Base-by-base conservation (phyloP, 805 yeast species). In the Dipodascus geniculatus region DNA sequence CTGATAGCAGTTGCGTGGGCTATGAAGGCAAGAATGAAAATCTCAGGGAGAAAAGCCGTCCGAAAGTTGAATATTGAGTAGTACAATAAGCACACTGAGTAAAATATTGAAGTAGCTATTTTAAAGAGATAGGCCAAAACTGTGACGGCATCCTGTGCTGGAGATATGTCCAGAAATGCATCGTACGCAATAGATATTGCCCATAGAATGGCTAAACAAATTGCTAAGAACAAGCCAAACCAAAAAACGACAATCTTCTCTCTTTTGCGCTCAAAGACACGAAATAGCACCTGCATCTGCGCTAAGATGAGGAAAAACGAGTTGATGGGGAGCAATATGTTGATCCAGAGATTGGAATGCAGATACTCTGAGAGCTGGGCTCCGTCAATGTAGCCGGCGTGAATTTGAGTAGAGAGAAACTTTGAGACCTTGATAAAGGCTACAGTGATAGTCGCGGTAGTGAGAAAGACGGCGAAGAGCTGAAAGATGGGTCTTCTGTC, bases 51-150 rank as follows among this genome's bases (percentile, higher is more conserved):
- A 42, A 55, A 58, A 22, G 61, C 61, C 9, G 55, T 49, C 8
- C 56, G 33, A 56, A 57, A 55, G 33, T 58, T 58, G n/a, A 47
- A 19, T 9, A 50, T 35, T 3, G 59, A 49, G 50, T 55, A 60
- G 47, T 53, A 52, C 3, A 55, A 23, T 35, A 60, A 53, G 38
- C 62, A 58, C 19, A 55, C 44, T 3, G 57, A 57, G 35, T 54
- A 61, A 11, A 61, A 31, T 17, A 60, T 55, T 8, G 60, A 49
- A 2, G 55, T 55, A 2, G 61, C 62, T n/a, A 61, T 56, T 2
- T 56, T 54, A 51, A 61, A 58, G 22, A 61, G 55, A 55, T 61
- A 61, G 3, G 60, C 54, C 24, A 58, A 53, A 23, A 61, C 63
- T 2, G 55, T 52, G 14, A 57, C 22, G 6, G 61, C 60, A 50